Base-by-base conservation (phyloP, 2,329 filamentous ascomycete species). In the Helotiales sp. region DNA sequence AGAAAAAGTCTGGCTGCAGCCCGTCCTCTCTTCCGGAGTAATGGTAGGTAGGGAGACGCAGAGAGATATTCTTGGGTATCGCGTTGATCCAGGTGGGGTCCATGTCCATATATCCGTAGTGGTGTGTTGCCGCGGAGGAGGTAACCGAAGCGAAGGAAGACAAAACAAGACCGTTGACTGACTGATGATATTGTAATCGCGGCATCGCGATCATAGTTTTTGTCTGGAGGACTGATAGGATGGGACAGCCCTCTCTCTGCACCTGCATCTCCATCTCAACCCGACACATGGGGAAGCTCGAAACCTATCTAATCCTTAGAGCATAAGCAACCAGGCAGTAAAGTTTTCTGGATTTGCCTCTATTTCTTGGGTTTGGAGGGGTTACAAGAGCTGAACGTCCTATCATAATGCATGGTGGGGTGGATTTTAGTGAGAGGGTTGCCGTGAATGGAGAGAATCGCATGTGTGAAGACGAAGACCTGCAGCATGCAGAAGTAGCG, bases 401-500 rank as follows among this genome's bases (percentile, higher is more conserved):
- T 52, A 52, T 28, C 49, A 52, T 6, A 15, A 52, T 5, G 24
- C 15, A 28, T 30, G 26, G 49, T 17, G 49, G 49, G 49, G 49
- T 52, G 17, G 11, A 52, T 52, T 52, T 17, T 17, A 52, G 49
- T 26, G 49, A 52, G 26, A 50, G 45, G 45, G 43, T 37, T 54
- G 40, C 28, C 4, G 37, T 58, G 50, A 47, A 59, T 45, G 20
- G 40, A 7, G 40, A n/a, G 20, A 20, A 10, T 20, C 37, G n/a
- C n/a, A n/a, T n/a, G n/a, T n/a, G n/a, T n/a, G n/a, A n/a, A n/a
- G n/a, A n/a, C n/a, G 26, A 52, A 52, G 49, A 52, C 49, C 49
- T 52, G 57, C 45, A 55, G 57, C 63, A 65, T 68, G 63, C 66
- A 52, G 64, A 45, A 45, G 58, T 64, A 64, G 64, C 61, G 64